These are phyloP conservation scores for Thuja plicata DNA, from an alignment of 83 land plant species.

Conservation along the genomic window DNA sequence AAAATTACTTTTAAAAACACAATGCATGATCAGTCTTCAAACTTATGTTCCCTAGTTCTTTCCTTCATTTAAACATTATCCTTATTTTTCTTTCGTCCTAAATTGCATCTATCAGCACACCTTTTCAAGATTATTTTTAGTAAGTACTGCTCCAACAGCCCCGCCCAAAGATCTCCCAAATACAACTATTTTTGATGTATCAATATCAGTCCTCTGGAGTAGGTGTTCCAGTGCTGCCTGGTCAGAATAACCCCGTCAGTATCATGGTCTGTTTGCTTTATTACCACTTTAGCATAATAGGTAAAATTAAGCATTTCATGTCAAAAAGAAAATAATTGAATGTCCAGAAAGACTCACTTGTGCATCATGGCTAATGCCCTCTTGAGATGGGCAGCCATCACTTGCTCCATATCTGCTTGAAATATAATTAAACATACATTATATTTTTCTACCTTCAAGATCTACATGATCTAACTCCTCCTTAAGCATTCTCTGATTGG, in stretches of 20 bases:
- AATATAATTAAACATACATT: background rate
- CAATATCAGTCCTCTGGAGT: slow-evolving; percentile 73
- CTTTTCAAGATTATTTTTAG: slow-evolving; percentile 92
- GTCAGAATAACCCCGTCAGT: background rate
- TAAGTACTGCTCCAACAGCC: slow-evolving; percentile 91
- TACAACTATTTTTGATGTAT: slow-evolving; percentile 81
- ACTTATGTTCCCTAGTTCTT: background rate
- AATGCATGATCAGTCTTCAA: background rate
- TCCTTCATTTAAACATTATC: background rate
- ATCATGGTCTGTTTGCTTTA: background rate
- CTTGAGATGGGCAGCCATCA: slow-evolving; percentile 93
- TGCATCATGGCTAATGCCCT: slow-evolving; percentile 89
- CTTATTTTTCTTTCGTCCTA: background rate
- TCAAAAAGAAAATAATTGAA: background rate
- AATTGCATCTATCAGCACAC: slow-evolving; percentile 25
- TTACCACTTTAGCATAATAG: background rate
- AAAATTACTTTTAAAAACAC: background rate
- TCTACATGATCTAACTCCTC: background rate
- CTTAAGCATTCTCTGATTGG: slow-evolving; percentile 1
- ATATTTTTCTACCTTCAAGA: background rate
- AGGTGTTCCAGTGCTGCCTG: slow-evolving; percentile 98
- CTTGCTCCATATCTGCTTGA: slow-evolving; percentile 88
- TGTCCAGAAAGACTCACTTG: slow-evolving; percentile 51
- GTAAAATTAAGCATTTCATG: background rate
- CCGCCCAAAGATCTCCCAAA: slow-evolving; percentile 99